phyloP scores from a whole-genome alignment of 192 early-diverging fungal genomes.

The Chytriomyces sp. region DNA sequence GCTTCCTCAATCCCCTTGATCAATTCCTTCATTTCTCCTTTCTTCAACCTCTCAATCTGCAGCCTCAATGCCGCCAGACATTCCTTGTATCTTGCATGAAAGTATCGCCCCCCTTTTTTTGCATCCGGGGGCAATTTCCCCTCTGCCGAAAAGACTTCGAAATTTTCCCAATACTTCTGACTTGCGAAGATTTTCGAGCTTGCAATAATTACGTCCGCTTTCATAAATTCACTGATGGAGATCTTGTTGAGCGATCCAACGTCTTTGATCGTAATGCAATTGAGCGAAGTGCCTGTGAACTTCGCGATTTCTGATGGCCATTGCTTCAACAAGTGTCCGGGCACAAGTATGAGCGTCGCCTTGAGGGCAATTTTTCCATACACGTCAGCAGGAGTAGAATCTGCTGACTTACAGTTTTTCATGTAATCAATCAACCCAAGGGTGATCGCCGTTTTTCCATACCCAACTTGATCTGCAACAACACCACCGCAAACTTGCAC shows the following conservation, averaged over 20 bases:
- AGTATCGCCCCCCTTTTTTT: slow-evolving; percentile 46
- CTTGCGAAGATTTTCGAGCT: slow-evolving; percentile 39
- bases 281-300: slow-evolving; percentile 42
- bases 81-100: slow-evolving; percentile 40
- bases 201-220: slow-evolving; percentile 50
- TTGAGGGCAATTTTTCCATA: slow-evolving; percentile 42
- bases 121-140: slow-evolving; percentile 37
- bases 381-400: neutral
- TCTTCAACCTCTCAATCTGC: slow-evolving; percentile 35
- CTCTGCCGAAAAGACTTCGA: slow-evolving; percentile 40
- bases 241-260: slow-evolving; percentile 43
- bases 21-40: slow-evolving; percentile 10
- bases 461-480: slow-evolving; percentile 56
- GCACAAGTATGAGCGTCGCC: slow-evolving; percentile 52
- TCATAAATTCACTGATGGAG: slow-evolving; percentile 43
- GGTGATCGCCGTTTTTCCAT: slow-evolving; percentile 57
- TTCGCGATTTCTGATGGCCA: slow-evolving; percentile 56
- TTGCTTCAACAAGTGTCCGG: slow-evolving; percentile 49
- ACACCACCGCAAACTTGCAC: slow-evolving; percentile 52
- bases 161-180: slow-evolving; percentile 43
- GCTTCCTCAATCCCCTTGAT: slow-evolving; percentile 15
- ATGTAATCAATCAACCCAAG: slow-evolving; percentile 49
- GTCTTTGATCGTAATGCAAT: slow-evolving; percentile 37
- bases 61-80: slow-evolving; percentile 31
- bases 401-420: neutral